Base-by-base conservation (phyloP, 495 filamentous ascomycete species). In the Neurospora africana region DNA sequence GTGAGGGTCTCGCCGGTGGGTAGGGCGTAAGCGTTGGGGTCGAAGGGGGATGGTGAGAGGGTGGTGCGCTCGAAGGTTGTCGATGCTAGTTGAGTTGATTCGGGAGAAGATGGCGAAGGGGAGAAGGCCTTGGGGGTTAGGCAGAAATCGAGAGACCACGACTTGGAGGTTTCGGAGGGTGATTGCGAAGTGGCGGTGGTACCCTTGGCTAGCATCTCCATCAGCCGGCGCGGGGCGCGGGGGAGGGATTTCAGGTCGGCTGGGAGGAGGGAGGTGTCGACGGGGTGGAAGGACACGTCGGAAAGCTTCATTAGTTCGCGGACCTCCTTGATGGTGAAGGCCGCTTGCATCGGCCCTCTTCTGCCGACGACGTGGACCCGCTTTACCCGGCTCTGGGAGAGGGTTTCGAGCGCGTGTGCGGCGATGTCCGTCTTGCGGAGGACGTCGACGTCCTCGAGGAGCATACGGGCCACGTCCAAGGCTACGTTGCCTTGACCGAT, bases 401-500 rank as follows among this genome's bases (percentile, higher is more conserved):
- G 78, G 3, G 87, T 85, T 53, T 93, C 91, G 37, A 98, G 79
- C 4, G 95, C 94, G 75, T 93, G 85, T 68, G 91, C 91, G 2
- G 93, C 88, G 53, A 98, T 97, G 77, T 99, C 95, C 0, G 95
- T 97, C 69, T 90, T 90, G 9, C 89, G 83, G 37, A 99, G 83
- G 21, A 84, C 81, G 75, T 94, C 87, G 6, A 95, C 84, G 68
- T 89, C 85, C 36, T 89, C 88, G 21, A 99, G 82, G 10, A 99
- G 84, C 72, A 97, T 97, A 37, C 95, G 85, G 4, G 95, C 93
- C 7, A 98, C 93, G 80, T 99, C 95, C 27, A 99, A 81, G 2
- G 96, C 95, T 13, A 98, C 95, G 79, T 99, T 99, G 1, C 95
- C 95, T 77, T 98, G 94, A 2, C 95, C 95, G 72, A 99, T 90